Evolutionary conservation across 768 basidiomycete species (phyloP).

Genomic region (Rhodotorula toruloides): DNA sequence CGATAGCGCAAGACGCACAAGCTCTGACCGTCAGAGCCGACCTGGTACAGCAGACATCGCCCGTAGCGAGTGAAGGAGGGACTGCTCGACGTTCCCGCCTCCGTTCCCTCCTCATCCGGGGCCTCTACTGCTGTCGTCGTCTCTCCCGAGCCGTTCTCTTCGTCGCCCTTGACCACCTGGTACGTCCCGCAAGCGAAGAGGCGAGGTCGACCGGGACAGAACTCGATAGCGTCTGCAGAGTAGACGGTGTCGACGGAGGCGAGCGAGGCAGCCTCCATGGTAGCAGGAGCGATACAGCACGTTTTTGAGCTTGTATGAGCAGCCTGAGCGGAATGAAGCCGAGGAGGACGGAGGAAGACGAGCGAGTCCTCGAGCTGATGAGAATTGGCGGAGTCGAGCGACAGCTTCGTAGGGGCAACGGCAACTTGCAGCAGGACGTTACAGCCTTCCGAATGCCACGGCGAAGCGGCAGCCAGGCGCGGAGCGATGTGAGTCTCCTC

Average conservation of each 20-base stretch:
- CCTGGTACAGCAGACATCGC: slow-evolving; percentile 39
- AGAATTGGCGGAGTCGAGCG: no score
- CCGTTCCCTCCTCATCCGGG: slow-evolving; percentile 24
- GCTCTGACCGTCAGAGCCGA: slow-evolving; percentile 29
- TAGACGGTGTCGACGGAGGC: slow-evolving; percentile 37
- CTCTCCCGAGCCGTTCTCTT: slow-evolving; percentile 35
- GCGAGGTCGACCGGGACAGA: slow-evolving; percentile 66
- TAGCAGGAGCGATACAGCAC: background rate
- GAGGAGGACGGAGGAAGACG: no score
- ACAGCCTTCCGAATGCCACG: no score
- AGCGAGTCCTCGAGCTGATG: no score
- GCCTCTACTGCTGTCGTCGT: background rate
- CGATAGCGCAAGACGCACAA: slow-evolving; percentile 25
- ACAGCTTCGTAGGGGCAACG: no score
- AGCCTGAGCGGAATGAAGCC: no score
- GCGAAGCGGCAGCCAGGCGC: no score
- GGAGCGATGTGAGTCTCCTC: no score
- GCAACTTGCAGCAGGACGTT: no score
- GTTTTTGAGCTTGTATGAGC: no score
- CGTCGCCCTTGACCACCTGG: slow-evolving; percentile 58
- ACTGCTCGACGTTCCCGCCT: background rate
- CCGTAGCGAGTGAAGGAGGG: slow-evolving; percentile 38
- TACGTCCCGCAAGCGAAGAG: slow-evolving; percentile 89
- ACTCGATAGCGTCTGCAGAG: slow-evolving; percentile 63
- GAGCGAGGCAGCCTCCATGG: slow-evolving; percentile 21